phyloP scores from a whole-genome alignment of 2,329 filamentous ascomycete species.

The Penicillium sp. region DNA sequence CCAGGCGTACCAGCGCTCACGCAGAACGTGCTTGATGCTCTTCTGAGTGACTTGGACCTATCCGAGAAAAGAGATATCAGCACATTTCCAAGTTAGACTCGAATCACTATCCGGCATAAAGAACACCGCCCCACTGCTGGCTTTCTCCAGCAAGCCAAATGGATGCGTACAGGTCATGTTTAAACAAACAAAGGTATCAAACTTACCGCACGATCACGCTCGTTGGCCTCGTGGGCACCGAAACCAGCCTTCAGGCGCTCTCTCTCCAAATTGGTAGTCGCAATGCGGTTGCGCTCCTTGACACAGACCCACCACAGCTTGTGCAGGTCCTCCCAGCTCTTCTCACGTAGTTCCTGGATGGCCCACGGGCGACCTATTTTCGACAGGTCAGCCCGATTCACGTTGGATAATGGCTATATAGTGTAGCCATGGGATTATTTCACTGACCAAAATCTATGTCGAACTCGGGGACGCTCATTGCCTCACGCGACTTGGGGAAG shows the following conservation, averaged over 20 bases:
- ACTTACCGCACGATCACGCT: conserved; percentile 64
- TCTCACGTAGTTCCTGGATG: conserved; percentile 76
- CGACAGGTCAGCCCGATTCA: conserved; percentile 11
- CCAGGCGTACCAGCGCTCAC: conserved; percentile 86
- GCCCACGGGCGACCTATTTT: conserved; percentile 69
- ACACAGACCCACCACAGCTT: conserved; percentile 90
- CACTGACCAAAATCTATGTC: conserved; percentile 62
- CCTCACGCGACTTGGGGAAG: conserved; percentile 66
- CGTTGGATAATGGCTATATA: background rate
- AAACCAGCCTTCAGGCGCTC: conserved; percentile 64
- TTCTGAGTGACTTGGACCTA: conserved; percentile 75
- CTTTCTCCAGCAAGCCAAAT: background rate
- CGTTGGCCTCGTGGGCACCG: conserved; percentile 63
- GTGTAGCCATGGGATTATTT: background rate
- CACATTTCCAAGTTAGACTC: background rate
- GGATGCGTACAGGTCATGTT: background rate
- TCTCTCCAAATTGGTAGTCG: conserved; percentile 70
- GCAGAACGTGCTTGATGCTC: conserved; percentile 76
- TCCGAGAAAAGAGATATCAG: background rate
- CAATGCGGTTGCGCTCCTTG: conserved; percentile 82
- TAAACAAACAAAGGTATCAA: background rate
- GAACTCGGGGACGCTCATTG: conserved; percentile 68
- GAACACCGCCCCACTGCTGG: background rate
- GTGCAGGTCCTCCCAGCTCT: conserved; percentile 93
- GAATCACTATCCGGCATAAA: background rate